Evolutionary conservation across 345 rosid species (phyloP), one percentile per base, ranked within the genome.

Genomic region (Salix arbutifolia): DNA sequence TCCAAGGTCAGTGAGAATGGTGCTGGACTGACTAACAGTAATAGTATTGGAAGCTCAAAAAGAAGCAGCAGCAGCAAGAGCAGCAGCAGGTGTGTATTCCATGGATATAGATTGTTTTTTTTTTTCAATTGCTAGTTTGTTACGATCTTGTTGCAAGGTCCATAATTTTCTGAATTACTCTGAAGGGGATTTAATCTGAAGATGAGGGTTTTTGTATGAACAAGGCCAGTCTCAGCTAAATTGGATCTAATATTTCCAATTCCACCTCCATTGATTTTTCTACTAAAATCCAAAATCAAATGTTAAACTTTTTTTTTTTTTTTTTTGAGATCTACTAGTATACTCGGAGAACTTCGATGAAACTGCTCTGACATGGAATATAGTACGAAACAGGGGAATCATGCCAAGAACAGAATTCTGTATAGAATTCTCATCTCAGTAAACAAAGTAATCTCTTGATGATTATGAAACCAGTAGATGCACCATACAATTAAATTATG

Each of bases 31-130:
- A 85, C 78, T 6, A 86, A 84, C 52, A 64, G 76, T 16, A 82
- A 79, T 37, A 75, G 83, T 23, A 35, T 35, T 35, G 79, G 85
- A 30, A 88, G 93, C 76, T 72, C 80, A 8, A 76, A 81, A 50
- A 76, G 84, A 71, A 75, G 76, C 28, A 76, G 81, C 46, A 84
- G 88, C 73, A 86, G 90, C 84, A 88, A 87, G 40, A 82, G 71
- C 75, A 86, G 86, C 81, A 85, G 75, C 80, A 89, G 85, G 85
- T 74, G 26, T 86, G 77, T 71, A 74, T 30, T 69, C 4, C 26
- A 46, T 2, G 7, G 12, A 56, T 61, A 65, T 19, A 6, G n/a
- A 33, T 18, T 70, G 11, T n/a, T 50, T 28, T 42, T 6, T 0
- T 4, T 23, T 7, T 72, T 30, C 6, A 25, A 17, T 8, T 10